A percentile compares a stretch with the other conserved stretches of the same genome.
phyloP scores from a whole-genome alignment of 352 stramenopile species.

The Pythium rhizo-oryzae region DNA sequence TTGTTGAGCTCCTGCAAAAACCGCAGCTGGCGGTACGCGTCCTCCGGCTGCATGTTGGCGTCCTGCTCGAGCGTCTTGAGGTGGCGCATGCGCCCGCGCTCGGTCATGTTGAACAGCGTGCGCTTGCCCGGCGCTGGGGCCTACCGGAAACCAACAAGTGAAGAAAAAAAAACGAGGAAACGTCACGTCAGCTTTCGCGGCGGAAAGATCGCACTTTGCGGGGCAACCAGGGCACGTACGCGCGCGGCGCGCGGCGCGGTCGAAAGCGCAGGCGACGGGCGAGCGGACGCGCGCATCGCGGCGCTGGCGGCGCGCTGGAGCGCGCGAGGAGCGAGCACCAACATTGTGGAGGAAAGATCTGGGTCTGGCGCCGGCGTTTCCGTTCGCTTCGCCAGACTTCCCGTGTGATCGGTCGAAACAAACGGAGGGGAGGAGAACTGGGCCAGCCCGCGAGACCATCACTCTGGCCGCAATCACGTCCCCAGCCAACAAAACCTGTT shows the following conservation, averaged over 20 bases:
- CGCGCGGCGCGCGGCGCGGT: constrained; percentile 11
- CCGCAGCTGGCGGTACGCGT: constrained; percentile 75
- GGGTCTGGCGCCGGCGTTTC: background rate
- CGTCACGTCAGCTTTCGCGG: background rate
- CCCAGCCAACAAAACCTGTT: constrained; percentile 10
- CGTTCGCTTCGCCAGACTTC: constrained; percentile 28
- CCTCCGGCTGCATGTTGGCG: constrained; percentile 74
- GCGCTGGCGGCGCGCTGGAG: constrained; percentile 40
- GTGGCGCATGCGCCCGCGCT: constrained; percentile 75
- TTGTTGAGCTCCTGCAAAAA: constrained; percentile 90
- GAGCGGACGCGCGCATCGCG: constrained; percentile 19
- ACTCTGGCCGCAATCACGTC: constrained; percentile 10
- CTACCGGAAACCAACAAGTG: background rate
- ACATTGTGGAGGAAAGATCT: constrained; percentile 30
- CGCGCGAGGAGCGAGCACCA: constrained; percentile 43
- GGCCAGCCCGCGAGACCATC: constrained; percentile 7
- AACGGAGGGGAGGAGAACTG: background rate
- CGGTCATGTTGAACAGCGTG: constrained; percentile 82
- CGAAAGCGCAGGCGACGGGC: constrained; percentile 16
- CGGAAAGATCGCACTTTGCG: background rate
- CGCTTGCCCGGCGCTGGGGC: constrained; percentile 32
- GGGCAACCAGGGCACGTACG: constrained; percentile 19
- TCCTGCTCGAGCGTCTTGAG: constrained; percentile 86
- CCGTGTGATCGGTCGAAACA: background rate
- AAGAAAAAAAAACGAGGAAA: background rate